Evolutionary conservation across 495 filamentous ascomycete genomes (phyloP), one percentile per base, ranked within the genome.

Genomic region (Melanomma pulvis-pyrius): DNA sequence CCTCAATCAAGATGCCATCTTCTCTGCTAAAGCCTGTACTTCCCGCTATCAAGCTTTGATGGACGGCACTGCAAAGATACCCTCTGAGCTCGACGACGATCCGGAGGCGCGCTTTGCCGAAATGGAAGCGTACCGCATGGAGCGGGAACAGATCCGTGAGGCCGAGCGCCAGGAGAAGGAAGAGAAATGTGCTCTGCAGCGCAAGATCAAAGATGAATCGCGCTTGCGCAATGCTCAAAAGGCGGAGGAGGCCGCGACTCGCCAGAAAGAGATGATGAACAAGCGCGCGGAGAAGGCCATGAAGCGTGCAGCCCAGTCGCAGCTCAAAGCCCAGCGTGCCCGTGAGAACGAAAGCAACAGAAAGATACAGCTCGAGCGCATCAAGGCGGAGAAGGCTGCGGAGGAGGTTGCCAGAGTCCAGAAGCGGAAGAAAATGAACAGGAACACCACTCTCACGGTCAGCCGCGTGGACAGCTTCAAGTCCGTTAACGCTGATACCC

Each of bases 161-260:
- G 58, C 36, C 9, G 68, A 68, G 24, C 61, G 58, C 30, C 54
- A 59, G 39, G 56, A 65, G 29, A 36, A 67, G 32, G 50, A 61
- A 28, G 54, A 52, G 15, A 36, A 58, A 36, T 39, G 61, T 1
- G 17, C 59, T 25, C 12, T 32, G 36, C 19, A 49, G 21, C 26
- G 22, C 19, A 1, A 32, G 1, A 24, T 29, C 11, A 48, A 39
- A 26, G 46, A 59, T 8, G 63, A 59, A 30, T 47, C 48, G 12
- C 88, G 88, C 59, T 80, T 89, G 64, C 90, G 92, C 59, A 85
- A 86, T 48, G 86, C 91, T 44, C 94, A 92, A 74, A 96, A 92
- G 79, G 84, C 41, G 2, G 51, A 65, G 26, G 52, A 29, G 11
- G 46, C 29, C 12, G 60, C 61, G 34, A 41, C 55, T 34, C 26